Conservation (phyloP, 345 rosid species). For the Brassica juncea region DNA sequence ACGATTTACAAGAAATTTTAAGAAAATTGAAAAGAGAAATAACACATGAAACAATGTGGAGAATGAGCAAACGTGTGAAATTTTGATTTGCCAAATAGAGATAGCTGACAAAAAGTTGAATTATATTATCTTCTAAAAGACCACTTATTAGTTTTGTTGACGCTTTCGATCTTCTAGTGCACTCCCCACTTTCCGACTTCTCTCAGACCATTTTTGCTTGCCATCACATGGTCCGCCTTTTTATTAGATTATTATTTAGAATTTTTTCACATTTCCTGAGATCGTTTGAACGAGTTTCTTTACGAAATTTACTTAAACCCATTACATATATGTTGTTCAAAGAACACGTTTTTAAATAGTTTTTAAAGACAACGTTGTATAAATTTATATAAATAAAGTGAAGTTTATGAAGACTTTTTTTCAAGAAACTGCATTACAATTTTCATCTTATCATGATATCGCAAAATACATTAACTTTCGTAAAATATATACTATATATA, state of each 20-base stretch:
- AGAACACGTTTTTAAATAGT: background rate
- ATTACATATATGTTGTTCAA: background rate
- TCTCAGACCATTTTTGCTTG: constrained; percentile 28
- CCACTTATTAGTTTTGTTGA: constrained; percentile 19
- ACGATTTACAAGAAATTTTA: background rate
- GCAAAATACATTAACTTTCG: background rate
- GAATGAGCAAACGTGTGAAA: constrained; percentile 32
- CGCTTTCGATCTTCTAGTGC: constrained; percentile 32
- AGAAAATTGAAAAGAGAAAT: background rate
- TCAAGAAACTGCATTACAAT: background rate
- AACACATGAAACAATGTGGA: constrained; percentile 8
- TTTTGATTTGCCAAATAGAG: constrained; percentile 25
- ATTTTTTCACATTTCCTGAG: background rate
- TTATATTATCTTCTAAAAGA: constrained; percentile 10
- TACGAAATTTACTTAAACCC: background rate
- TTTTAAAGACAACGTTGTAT: background rate
- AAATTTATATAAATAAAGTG: too few relatives aligned
- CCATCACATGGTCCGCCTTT: constrained; percentile 21
- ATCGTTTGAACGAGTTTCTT: background rate
- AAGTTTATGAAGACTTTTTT: background rate
- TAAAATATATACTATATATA: too few relatives aligned
- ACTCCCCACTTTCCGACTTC: constrained; percentile 35
- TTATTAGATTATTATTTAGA: background rate
- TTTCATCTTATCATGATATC: background rate
- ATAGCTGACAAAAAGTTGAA: constrained; percentile 13